phyloP scores from a whole-genome alignment of 176 grass and related monocot species.

The Rhipidocladum racemiflorum region DNA sequence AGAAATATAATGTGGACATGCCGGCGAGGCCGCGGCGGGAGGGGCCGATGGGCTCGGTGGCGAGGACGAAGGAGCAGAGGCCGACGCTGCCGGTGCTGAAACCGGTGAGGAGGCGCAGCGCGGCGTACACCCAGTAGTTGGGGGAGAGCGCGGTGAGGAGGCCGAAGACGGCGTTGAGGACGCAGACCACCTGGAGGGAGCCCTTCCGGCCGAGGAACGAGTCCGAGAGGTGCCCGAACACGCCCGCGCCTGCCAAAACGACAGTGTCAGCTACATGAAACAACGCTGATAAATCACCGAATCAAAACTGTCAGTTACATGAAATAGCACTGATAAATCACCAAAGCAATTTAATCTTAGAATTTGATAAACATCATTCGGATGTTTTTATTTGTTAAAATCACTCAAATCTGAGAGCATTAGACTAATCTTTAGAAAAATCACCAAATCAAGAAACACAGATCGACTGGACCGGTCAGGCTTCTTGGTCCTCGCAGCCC shows the following conservation, averaged over 20 bases:
- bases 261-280: background rate
- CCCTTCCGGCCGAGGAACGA: slow-evolving; percentile 75
- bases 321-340: background rate
- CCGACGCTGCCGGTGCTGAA: slow-evolving; percentile 85
- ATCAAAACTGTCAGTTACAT: background rate
- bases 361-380: too few relatives aligned
- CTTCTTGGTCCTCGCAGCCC: too few relatives aligned
- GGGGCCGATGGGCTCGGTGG: slow-evolving; percentile 75
- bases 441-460: too few relatives aligned
- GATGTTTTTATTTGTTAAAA: too few relatives aligned
- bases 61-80: slow-evolving; percentile 73
- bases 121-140: slow-evolving; percentile 53
- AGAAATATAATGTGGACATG: slow-evolving; percentile 87
- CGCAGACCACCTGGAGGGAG: slow-evolving; percentile 47
- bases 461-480: too few relatives aligned
- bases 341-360: too few relatives aligned
- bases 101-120: slow-evolving; percentile 74
- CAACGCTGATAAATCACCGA: too few relatives aligned
- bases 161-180: slow-evolving; percentile 71
- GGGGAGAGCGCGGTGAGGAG: slow-evolving; percentile 64
- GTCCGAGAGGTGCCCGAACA: slow-evolving; percentile 87
- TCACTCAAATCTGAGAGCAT: too few relatives aligned
- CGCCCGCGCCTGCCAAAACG: slow-evolving; percentile 47
- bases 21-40: slow-evolving; percentile 50
- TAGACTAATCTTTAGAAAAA: too few relatives aligned